A percentile compares a stretch with the other conserved stretches of the same genome.
Conservation (phyloP, 768 basidiomycete species). For the Tephrocybe sp. region DNA sequence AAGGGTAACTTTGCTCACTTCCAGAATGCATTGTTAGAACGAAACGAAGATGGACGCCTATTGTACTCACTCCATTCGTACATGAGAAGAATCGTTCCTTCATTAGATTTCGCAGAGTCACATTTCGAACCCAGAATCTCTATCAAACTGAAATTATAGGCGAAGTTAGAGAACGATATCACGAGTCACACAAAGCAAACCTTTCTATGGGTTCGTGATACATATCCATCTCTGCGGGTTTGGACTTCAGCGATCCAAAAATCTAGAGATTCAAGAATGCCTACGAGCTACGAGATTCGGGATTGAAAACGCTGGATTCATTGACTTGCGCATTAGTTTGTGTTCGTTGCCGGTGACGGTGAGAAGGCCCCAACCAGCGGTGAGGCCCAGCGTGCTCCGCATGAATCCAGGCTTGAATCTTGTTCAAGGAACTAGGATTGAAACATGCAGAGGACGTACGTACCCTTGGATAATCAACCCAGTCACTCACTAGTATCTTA, state of each 20-base stretch:
- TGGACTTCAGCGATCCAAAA: neutral
- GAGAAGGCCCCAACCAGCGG: constrained; percentile 45
- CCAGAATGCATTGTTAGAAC: neutral
- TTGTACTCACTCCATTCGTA: constrained; percentile 48
- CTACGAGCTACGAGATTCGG: constrained; percentile 38
- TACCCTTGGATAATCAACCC: constrained; percentile 46
- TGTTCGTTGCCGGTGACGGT: constrained; percentile 51
- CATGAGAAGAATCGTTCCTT: constrained; percentile 31
- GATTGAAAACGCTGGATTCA: constrained; percentile 55
- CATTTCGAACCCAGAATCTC: constrained; percentile 35
- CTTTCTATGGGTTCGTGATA: constrained; percentile 47
- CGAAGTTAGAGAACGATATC: neutral
- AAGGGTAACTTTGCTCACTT: constrained; percentile 52
- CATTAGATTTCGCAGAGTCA: constrained; percentile 19
- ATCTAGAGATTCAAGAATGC: constrained; percentile 9
- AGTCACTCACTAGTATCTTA: constrained; percentile 42
- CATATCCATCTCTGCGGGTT: constrained; percentile 39
- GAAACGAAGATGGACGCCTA: neutral
- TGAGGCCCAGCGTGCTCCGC: constrained; percentile 40
- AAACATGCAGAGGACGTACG: constrained; percentile 8
- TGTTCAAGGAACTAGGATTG: neutral
- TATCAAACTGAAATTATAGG: constrained; percentile 28
- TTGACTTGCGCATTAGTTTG: constrained; percentile 47
- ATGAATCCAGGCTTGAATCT: constrained; percentile 39
- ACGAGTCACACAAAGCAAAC: constrained; percentile 23